A percentile compares a stretch with the other conserved stretches of the same genome.
These are phyloP conservation scores for Panaeolus papilionaceus DNA, from an alignment of 768 basidiomycete species.

Conservation along the genomic window DNA sequence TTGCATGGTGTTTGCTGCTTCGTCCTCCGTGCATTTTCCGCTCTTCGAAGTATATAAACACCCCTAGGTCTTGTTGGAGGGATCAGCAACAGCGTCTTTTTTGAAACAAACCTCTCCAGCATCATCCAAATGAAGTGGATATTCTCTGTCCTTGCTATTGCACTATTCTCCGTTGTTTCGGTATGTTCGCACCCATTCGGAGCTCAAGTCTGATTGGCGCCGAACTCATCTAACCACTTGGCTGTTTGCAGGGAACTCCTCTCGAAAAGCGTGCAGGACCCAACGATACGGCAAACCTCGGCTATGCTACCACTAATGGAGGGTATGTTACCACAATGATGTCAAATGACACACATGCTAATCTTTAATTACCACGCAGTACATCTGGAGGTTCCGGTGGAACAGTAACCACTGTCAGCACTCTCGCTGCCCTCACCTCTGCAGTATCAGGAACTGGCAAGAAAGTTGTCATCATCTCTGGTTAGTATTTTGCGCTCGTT, in stretches of 20 bases:
- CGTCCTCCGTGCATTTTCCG: conserved; percentile 14
- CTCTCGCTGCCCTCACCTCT: conserved; percentile 44
- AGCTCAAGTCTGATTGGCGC: conserved; percentile 6
- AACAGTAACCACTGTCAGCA: conserved; percentile 47
- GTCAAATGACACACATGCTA: neutral
- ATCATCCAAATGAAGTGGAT: conserved; percentile 39
- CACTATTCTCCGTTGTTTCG: conserved; percentile 36
- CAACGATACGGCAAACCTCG: conserved; percentile 42
- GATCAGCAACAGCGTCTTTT: neutral
- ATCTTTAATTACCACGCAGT: conserved; percentile 26
- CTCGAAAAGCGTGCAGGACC: conserved; percentile 41
- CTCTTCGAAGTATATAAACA: conserved; percentile 1
- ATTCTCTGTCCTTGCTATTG: conserved; percentile 37
- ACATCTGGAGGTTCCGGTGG: conserved; percentile 53
- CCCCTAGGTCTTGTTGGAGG: neutral
- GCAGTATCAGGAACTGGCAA: conserved; percentile 46
- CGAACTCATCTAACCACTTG: conserved; percentile 9
- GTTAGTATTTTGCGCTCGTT: conserved; percentile 25
- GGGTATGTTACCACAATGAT: conserved; percentile 32
- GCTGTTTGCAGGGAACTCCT: conserved; percentile 22
- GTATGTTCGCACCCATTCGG: conserved; percentile 23
- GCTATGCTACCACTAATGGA: conserved; percentile 46
- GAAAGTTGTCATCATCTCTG: conserved; percentile 51
- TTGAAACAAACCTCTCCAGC: neutral
- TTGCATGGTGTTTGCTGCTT: neutral